A percentile compares a stretch with the other conserved stretches of the same genome.
These are phyloP conservation scores for Lentinula sp. DNA, from an alignment of 768 basidiomycete species.

Conservation along the genomic window DNA sequence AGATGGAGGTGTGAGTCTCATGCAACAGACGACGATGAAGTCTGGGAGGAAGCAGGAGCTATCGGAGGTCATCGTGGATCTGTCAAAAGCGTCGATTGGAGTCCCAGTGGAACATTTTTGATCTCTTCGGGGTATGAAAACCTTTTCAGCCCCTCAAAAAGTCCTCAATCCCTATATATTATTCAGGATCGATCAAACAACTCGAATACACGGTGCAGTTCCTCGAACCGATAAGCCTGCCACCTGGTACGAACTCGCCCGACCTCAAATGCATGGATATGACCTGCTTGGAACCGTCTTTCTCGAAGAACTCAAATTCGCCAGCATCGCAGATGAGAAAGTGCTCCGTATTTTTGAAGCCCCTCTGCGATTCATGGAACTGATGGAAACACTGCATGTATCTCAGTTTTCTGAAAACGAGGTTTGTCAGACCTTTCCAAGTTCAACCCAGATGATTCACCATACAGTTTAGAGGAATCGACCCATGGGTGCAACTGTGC, in stretches of 20 bases:
- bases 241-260: conserved; percentile 80
- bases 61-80: conserved; percentile 80
- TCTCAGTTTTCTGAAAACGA: conserved; percentile 42
- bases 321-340: conserved; percentile 94
- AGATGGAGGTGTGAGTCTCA: conserved; percentile 56
- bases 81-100: conserved; percentile 82
- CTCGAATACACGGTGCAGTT: conserved; percentile 74
- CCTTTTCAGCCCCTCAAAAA: background rate
- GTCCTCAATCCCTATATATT: background rate
- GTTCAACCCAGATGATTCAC: background rate
- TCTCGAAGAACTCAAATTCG: conserved; percentile 70
- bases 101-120: conserved; percentile 78
- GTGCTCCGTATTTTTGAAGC: conserved; percentile 92
- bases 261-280: conserved; percentile 97
- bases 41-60: conserved; percentile 76
- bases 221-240: conserved; percentile 14
- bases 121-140: conserved; percentile 71
- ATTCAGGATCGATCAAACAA: conserved; percentile 81
- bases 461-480: conserved; percentile 39
- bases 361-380: conserved; percentile 69
- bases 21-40: conserved; percentile 21
- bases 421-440: conserved; percentile 26
- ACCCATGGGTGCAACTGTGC: conserved; percentile 81
- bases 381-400: conserved; percentile 45
- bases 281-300: conserved; percentile 80